Percentiles rank a stretch among this genome's conserved stretches.
Conservation (phyloP, 192 early-diverging fungal species). For the Dissophora ornata region DNA sequence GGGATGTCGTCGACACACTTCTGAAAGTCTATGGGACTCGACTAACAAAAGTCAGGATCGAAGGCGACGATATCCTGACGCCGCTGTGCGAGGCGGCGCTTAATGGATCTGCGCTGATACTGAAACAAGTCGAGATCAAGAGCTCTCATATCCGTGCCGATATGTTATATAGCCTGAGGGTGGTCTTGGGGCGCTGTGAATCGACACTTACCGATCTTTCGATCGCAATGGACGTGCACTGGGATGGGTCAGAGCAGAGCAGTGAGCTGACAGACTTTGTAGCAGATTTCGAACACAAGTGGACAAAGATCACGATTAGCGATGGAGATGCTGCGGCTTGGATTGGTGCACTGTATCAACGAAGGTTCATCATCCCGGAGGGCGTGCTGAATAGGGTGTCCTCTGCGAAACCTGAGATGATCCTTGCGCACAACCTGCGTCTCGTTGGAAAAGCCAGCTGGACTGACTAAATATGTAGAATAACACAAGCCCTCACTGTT, state of each 20-base stretch:
- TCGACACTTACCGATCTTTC: background rate
- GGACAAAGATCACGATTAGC: slow-evolving; percentile 6
- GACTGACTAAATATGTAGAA: no score
- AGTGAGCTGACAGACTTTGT: slow-evolving; percentile 12
- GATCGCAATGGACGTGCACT: background rate
- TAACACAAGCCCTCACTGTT: no score
- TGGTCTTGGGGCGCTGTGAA: background rate
- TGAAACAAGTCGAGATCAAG: slow-evolving; percentile 1
- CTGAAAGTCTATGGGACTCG: background rate
- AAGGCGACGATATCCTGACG: background rate
- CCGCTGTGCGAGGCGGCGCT: background rate
- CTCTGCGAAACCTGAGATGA: background rate
- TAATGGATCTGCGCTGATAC: background rate
- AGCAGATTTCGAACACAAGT: background rate
- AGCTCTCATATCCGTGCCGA: background rate
- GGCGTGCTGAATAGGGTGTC: background rate
- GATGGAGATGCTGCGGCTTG: background rate
- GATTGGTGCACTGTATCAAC: background rate
- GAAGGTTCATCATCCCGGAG: background rate
- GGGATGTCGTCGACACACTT: background rate
- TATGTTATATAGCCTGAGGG: slow-evolving; percentile 6
- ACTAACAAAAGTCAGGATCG: slow-evolving; percentile 9
- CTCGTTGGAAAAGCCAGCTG: no score
- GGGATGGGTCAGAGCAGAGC: slow-evolving; percentile 3
- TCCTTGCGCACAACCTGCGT: no score